These are phyloP conservation scores for Limnanthes douglasii DNA, from an alignment of 345 rosid genomes.

Conservation along the genomic window DNA sequence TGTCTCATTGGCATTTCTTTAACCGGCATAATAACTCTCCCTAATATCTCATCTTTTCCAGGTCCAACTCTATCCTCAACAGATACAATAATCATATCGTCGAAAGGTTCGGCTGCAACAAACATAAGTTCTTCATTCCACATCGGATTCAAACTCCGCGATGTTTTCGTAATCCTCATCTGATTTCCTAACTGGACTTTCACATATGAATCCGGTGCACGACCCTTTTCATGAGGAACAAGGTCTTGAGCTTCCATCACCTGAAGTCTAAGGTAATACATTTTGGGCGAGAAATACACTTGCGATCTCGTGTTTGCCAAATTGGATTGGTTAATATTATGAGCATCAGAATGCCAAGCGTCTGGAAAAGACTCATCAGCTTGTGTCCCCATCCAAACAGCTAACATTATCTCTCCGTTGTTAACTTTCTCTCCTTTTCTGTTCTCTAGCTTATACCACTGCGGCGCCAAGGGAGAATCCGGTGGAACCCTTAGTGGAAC, in stretches of 20 bases:
- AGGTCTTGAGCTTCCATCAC: conserved; percentile 84
- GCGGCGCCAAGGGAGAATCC: conserved; percentile 90
- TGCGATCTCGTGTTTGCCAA: conserved; percentile 64
- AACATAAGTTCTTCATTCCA: conserved; percentile 87
- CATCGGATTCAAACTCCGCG: conserved; percentile 38
- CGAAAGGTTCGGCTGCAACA: conserved; percentile 90
- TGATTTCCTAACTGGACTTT: conserved; percentile 55
- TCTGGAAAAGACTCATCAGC: conserved; percentile 92
- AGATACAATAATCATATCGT: conserved; percentile 48
- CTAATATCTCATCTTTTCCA: conserved; percentile 66
- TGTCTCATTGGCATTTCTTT: conserved; percentile 32
- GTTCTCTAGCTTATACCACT: conserved; percentile 76
- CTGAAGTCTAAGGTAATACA: conserved; percentile 66
- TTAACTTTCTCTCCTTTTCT: conserved; percentile 39
- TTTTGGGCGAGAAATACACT: conserved; percentile 87
- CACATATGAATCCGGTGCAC: conserved; percentile 46
- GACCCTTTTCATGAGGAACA: conserved; percentile 44
- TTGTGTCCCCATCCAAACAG: conserved; percentile 97
- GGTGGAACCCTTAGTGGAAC: conserved; percentile 81
- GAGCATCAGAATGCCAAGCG: conserved; percentile 99
- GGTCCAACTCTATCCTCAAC: conserved; percentile 66
- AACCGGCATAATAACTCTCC: conserved; percentile 32
- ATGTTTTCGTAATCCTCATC: conserved; percentile 31
- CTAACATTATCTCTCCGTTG: conserved; percentile 86
- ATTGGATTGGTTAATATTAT: conserved; percentile 49